phyloP scores from a whole-genome alignment of 805 yeast genomes.

The Metschnikowia cubensis region DNA sequence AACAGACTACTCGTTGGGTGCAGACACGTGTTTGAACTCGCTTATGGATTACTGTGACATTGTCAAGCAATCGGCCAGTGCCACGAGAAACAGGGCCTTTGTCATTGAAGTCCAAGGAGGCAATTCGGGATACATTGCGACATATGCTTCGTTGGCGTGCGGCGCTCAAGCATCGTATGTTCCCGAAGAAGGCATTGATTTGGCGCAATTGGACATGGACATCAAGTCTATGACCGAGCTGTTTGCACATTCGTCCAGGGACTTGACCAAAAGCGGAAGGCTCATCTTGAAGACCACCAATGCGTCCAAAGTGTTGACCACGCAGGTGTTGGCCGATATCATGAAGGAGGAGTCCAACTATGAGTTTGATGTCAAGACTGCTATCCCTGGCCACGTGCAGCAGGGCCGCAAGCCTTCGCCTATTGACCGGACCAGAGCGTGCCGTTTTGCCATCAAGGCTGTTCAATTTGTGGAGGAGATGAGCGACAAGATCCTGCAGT shows the following conservation, averaged over 20 bases:
- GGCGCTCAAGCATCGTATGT: conserved; percentile 75
- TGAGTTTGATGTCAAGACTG: conserved; percentile 71
- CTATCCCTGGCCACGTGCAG: conserved; percentile 84
- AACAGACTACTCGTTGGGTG: conserved; percentile 71
- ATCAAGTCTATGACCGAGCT: conserved; percentile 56
- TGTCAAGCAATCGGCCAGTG: conserved; percentile 75
- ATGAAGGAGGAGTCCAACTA: conserved; percentile 60
- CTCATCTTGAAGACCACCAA: conserved; percentile 63
- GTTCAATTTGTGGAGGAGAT: conserved; percentile 61
- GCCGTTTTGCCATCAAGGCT: conserved; percentile 66
- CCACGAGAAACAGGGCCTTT: conserved; percentile 73
- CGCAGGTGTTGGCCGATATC: conserved; percentile 68
- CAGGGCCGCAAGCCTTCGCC: conserved; percentile 79
- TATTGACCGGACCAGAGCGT: conserved; percentile 72
- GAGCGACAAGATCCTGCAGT: conserved; percentile 18
- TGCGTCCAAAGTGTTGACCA: conserved; percentile 63
- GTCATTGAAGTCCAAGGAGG: conserved; percentile 87
- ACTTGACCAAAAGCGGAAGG: conserved; percentile 61
- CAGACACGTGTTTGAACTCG: conserved; percentile 71
- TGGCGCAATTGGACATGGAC: conserved; percentile 62
- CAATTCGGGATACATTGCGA: conserved; percentile 74
- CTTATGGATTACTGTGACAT: conserved; percentile 71
- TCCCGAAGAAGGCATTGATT: conserved; percentile 65
- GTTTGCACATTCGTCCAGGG: conserved; percentile 60
- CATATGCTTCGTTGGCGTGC: conserved; percentile 60